Evolutionary conservation across 331 rosid genomes (phyloP), one percentile per base, ranked within the genome.

Genomic region (Pyrus hybrid): DNA sequence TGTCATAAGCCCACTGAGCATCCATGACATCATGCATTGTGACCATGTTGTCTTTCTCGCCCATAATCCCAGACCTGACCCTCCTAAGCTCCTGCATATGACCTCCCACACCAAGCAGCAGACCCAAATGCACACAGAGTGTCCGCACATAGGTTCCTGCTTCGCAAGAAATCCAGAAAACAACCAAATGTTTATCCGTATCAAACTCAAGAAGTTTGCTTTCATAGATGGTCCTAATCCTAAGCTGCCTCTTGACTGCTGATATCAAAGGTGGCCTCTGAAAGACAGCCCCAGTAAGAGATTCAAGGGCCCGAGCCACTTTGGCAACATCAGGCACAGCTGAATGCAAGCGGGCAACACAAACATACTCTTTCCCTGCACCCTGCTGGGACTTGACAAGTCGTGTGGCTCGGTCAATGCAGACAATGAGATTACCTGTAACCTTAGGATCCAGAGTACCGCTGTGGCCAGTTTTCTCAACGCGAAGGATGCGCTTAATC

Each of bases 21-120:
- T 93, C 98, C 87, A 93, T 81, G 1, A 93, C 97, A 86, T 93
- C 98, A 53, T 93, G 98, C 98, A 93, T 93, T 5, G 90, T 76
- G 5, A 93, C 98, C 98, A 93, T 91, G 73, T 93, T 93, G 82
- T 93, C 93, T 70, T 87, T 93, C 90, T 93, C 98, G 2, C 98
- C 98, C 88, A 87, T 64, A 68, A 90, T 93, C 56, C 98, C 98
- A 20, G 96, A 91, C 73, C 97, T 73, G 43, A 93, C 98, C 84
- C 98, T 88, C 72, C 98, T 87, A 56, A 93, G 92, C 86, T 93
- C 98, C 73, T 93, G 98, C 98, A 93, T 93, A 67, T 93, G 98
- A 20, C 79, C 85, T 20, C 98, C 97, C 51, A 93, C 98, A 53
- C 98, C 98, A 47, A 93, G 97, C 70, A 93, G 78, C 73, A 93